Evolutionary conservation across 768 basidiomycete genomes (phyloP), one percentile per base, ranked within the genome.

Genomic region (Pleurotus tuoliensis): DNA sequence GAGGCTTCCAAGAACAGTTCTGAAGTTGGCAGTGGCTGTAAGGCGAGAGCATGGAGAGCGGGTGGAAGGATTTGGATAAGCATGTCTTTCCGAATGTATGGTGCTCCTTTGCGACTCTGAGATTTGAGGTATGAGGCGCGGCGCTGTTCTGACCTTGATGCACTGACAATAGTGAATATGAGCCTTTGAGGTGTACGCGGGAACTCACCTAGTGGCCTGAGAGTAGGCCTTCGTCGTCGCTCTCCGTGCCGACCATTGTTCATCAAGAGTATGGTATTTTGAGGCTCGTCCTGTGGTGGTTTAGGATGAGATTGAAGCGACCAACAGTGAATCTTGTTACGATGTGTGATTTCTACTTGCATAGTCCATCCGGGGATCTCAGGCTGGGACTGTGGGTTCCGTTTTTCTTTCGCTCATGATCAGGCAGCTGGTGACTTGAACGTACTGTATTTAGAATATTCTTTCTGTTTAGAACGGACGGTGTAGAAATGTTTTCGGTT

Each of bases 1-100:
- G 34, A 27, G 20, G 55, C 55, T 30, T 56, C 55, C 8, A 5
- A n/a, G 45, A 56, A 56, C 6, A 56, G 55, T n/a, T 37, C 20
- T 9, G 20, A 15, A 30, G 9, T 22, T 12, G 55, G 55, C 9
- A 56, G 34, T 5, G 44, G 44, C 11, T 22, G 20, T 13, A 30
- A 30, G n/a, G 44, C 55, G 1, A 18, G 46, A 5, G 18, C n/a
- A 25, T 47, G 13, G 30, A 56, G 43, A n/a, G 5, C 15, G 5
- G 55, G 18, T 11, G 55, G 55, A 16, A 47, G 55, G 40, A 12
- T 5, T 7, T 12, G 40, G 18, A 43, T 43, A 43, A 18, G 15
- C 18, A 18, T 15, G 15, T 15, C 40, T 43, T 18, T 43, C 13
- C 15, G 4, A 43, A 43, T 43, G 18, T 43, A 43, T 18, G 40